Conservation (phyloP, 2,329 filamentous ascomycete species). For the Colletotrichum orchidophilum region DNA sequence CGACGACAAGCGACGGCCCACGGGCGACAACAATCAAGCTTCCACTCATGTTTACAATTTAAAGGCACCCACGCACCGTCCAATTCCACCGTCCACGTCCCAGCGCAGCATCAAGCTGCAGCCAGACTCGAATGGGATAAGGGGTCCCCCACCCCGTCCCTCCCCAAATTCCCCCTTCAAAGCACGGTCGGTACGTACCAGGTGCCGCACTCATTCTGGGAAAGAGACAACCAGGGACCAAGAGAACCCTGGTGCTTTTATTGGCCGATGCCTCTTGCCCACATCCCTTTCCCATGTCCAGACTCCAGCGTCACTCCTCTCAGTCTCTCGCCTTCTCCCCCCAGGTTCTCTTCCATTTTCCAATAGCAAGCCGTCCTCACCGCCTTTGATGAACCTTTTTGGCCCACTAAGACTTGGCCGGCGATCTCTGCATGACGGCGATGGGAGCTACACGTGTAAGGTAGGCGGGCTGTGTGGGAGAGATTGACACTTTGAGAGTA, state of each 20-base stretch:
- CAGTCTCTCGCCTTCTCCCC: not conserved
- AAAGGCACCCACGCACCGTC: constrained; percentile 7
- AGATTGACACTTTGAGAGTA: not conserved
- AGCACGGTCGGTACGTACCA: constrained; percentile 2
- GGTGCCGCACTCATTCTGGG: not conserved
- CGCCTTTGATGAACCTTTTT: constrained; percentile 15
- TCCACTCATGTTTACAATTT: constrained; percentile 15
- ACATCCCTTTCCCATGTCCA: constrained; percentile 18
- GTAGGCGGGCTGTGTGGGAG: not conserved
- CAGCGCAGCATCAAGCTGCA: not conserved
- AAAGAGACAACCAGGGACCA: not conserved
- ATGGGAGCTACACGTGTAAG: not conserved
- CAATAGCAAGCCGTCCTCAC: constrained; percentile 9
- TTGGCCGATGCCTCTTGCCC: constrained; percentile 16
- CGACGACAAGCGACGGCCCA: not conserved
- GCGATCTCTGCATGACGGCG: not conserved
- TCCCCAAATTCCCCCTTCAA: not conserved
- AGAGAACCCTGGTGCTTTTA: not conserved
- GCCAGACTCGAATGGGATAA: constrained; percentile 15
- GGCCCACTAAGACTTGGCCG: not conserved
- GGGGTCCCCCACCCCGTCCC: constrained; percentile 13
- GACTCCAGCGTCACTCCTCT: not conserved
- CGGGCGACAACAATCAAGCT: not conserved
- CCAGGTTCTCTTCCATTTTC: not conserved
- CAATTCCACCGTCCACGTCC: constrained; percentile 7